Evolutionary conservation across 306 rosid genomes (phyloP), one percentile per base, ranked within the genome.

Genomic region (Sicyos edulis): DNA sequence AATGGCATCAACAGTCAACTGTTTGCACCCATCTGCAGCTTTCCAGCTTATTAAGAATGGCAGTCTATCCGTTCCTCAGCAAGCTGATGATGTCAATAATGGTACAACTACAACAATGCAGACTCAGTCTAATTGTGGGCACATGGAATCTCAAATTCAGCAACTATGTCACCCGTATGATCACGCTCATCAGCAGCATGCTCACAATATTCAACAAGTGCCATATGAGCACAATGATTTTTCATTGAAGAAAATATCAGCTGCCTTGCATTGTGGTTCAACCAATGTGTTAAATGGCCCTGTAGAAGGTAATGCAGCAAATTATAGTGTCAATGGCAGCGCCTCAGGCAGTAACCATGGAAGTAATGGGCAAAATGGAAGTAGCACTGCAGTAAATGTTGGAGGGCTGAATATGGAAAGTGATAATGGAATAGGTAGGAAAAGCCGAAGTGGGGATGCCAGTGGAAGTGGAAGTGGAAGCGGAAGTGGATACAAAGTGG

Each of bases 331-430:
- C 81, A 83, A 83, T 53, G 80, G 88, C 74, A 91, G 96, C 55
- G 86, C 76, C 65, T 87, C 96, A 1, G 92, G 92, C 62, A 88
- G 96, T 77, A 86, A 88, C 85, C 81, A 85, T 70, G 92, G 85
- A 62, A 88, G 91, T 83, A 90, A 90, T 82, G 88, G 89, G 58
- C 89, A 83, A 82, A 87, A 86, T 72, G 88, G 96, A 63, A 80
- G 88, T 75, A 84, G 84, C 75, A 77, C 76, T 49, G 88, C 85
- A 74, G 76, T 78, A 50, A 77, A 85, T 72, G 79, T 82, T 57
- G 85, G 88, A 61, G 87, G 83, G 77, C 79, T 81, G 67, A 87
- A 87, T 80, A 54, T 74, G 64, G 91, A 82, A 82, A 87, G 87
- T 75, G 87, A 77, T 74, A 76, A 81, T 57, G 80, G 84, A 78